Conservation (phyloP, 306 rosid species). For the Cicer judaicum region DNA sequence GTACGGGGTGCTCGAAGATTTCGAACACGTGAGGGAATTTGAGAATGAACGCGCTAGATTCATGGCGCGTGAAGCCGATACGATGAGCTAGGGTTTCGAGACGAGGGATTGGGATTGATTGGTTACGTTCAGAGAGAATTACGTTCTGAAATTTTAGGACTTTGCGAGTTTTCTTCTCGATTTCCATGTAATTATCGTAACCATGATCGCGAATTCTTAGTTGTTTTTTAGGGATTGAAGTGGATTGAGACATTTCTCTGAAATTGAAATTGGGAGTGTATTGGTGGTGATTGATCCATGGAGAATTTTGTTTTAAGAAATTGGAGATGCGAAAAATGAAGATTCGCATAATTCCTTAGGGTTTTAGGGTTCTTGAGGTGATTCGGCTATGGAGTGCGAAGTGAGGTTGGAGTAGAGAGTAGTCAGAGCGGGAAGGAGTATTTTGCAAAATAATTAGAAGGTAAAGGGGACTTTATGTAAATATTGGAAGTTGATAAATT, state of each 20-base stretch:
- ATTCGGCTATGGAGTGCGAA: conserved; percentile 18
- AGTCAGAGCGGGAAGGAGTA: conserved; percentile 4
- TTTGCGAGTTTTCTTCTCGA: conserved; percentile 84
- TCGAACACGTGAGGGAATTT: conserved; percentile 89
- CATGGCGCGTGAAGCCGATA: conserved; percentile 69
- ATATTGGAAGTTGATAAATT: background rate
- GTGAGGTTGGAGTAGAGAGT: background rate
- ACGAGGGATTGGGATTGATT: conserved; percentile 71
- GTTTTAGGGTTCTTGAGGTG: conserved; percentile 31
- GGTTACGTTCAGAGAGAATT: conserved; percentile 60
- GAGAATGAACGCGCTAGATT: conserved; percentile 70
- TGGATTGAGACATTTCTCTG: conserved; percentile 70
- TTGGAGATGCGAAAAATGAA: conserved; percentile 41
- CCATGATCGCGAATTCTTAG: conserved; percentile 82
- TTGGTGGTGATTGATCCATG: conserved; percentile 46
- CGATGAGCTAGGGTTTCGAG: conserved; percentile 80
- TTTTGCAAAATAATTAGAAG: background rate
- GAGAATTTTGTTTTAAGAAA: conserved; percentile 39
- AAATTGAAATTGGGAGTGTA: conserved; percentile 38
- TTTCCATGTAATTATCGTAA: conserved; percentile 87
- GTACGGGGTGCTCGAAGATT: conserved; percentile 87
- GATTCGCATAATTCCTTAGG: conserved; percentile 56
- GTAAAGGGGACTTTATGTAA: background rate
- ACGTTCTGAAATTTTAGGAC: conserved; percentile 74
- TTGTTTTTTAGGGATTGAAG: conserved; percentile 75